Base-by-base conservation (phyloP, 768 basidiomycete species). In the Tylopilus rubrobrunneus region DNA sequence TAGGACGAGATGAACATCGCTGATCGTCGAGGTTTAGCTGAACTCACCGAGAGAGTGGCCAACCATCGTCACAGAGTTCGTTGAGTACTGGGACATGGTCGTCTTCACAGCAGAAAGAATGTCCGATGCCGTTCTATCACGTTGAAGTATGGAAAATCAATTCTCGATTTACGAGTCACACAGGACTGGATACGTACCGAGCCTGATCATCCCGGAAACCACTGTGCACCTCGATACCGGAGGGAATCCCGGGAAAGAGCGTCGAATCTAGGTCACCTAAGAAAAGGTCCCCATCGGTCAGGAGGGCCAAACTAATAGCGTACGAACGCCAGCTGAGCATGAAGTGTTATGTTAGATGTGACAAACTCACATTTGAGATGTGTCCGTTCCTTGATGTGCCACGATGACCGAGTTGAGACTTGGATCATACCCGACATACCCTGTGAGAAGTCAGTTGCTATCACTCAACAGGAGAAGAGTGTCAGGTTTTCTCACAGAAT, bases 161-260 rank as follows among this genome's bases (percentile, higher is more conserved):
- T 23, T 45, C 12, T 29, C 29, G 11, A 6, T 10, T 19, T 29
- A 9, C 15, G 8, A 45, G 12, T 29, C 12, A 17, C 5, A 15
- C 45, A 8, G 5, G 5, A 11, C 4, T 31, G 14, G 42, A 28
- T 17, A 55, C 74, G 34, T 57, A 80, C 81, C 52, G 60, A 2
- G 77, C 69, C 2, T 83, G 82, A 5, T 69, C 73, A 0, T 62
- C 55, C 14, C 43, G 62, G 58, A 84, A 84, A 1, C 82, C 82
- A 5, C 52, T 49, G 57, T 83, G 81, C 1, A 72, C 75, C 52
- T 70, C 11, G 3, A 83, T 64, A 17, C 51, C 56, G 2, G 73
- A 70, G 42, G 63, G 53, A 14, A 83, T 31, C 0, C 76, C 77
- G 0, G 78, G 79, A 68, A 82, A 84, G 3, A 81, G 70, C 0